phyloP scores from a whole-genome alignment of 2,329 filamentous ascomycete genomes.

The Colletotrichum godetiae region DNA sequence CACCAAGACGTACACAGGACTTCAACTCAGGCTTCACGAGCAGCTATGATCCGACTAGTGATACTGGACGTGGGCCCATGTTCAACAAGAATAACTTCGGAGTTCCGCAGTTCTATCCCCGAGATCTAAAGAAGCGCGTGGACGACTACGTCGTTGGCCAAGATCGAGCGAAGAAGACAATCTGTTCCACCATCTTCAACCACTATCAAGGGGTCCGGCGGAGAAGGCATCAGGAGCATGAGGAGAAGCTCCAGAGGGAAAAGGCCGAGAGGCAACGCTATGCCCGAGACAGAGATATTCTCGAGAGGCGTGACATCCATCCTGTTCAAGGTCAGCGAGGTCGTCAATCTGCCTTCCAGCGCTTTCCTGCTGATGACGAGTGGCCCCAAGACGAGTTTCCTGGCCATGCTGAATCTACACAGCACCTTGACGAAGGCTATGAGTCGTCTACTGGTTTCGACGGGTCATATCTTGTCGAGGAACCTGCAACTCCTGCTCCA shows the following conservation, averaged over 20 bases:
- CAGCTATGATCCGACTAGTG: constrained; percentile 66
- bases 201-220: constrained; percentile 92
- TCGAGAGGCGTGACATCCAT: constrained; percentile 71
- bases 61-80: constrained; percentile 68
- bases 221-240: constrained; percentile 80
- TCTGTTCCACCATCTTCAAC: constrained; percentile 94
- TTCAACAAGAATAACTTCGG: constrained; percentile 68
- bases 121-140: constrained; percentile 85
- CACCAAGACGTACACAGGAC: constrained; percentile 56
- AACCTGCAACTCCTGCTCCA: constrained; percentile 53
- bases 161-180: constrained; percentile 91
- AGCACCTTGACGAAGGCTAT: constrained; percentile 52
- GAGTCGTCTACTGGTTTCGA: constrained; percentile 43
- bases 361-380: constrained; percentile 48
- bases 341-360: constrained; percentile 41
- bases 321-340: constrained; percentile 78
- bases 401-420: constrained; percentile 61
- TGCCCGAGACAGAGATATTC: constrained; percentile 72
- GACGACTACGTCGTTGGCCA: constrained; percentile 98
- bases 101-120: constrained; percentile 72
- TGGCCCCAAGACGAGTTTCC: constrained; percentile 64
- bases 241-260: constrained; percentile 66
- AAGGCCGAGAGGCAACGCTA: constrained; percentile 78
- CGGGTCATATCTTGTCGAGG: constrained; percentile 62
- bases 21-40: constrained; percentile 70